Base-by-base conservation (phyloP, 345 rosid genomes). In the Gossypium bickii region DNA sequence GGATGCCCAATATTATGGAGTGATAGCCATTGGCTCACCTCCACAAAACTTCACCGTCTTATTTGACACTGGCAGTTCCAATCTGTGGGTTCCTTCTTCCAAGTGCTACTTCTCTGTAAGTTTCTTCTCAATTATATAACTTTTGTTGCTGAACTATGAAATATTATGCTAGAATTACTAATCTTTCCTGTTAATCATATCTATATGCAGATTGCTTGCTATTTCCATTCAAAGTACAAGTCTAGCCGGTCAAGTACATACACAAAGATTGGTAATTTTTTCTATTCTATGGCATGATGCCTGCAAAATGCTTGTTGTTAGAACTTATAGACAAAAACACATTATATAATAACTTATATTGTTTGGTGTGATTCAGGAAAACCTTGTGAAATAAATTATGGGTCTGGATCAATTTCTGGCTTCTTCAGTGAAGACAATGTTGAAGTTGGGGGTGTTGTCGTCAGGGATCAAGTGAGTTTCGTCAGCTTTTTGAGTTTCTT, bases 41-140 rank as follows among this genome's bases (percentile, higher is more conserved):
- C 85, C 93, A 0, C 97, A 92, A 75, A 86, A 83, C 25, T 92
- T 92, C 78, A 73, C 90, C 11, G 97, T 92, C 80, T 77, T 89
- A 71, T 92, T 92, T 60, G 96, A 92, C 67, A 89, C 97, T 0
- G 97, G 96, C 27, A 92, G 96, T 74, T 92, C 97, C 51, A 90
- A 92, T 74, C 90, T 92, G 56, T 92, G 97, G 97, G 84, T 92
- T 76, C 97, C 97, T 25, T 92, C 97, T 4, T 78, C 90, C 64
- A 87, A 88, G 72, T 92, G 97, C 78, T 81, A 76, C 79, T 84
- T 90, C 58, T 85, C 93, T 16, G 97, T 90, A 79, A 87, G 93
- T 81, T 74, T 24, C 25, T 38, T n/a, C 45, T 47, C 18, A 71
- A 47, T 51, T 43, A 2, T 48, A 18, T 27, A 22, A 22, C 29